These are phyloP conservation scores for Hygrocybe punicea DNA, from an alignment of 768 basidiomycete species.

Conservation along the genomic window DNA sequence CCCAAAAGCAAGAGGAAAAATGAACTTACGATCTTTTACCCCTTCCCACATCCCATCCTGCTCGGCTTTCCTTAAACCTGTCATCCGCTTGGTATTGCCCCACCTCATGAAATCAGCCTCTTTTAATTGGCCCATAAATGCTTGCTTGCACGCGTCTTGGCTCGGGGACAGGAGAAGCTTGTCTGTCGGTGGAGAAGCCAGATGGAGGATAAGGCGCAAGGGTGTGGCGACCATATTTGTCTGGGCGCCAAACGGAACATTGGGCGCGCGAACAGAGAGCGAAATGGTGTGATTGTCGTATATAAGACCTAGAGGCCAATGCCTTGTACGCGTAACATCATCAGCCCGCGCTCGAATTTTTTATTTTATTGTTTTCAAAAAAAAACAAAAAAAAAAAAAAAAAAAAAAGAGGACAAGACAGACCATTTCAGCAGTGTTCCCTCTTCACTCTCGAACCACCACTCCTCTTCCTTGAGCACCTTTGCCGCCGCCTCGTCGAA, in stretches of 20 bases:
- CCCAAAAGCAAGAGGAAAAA: constrained; percentile 14
- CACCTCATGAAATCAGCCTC: constrained; percentile 97
- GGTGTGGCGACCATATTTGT: constrained; percentile 43
- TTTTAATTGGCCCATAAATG: constrained; percentile 93
- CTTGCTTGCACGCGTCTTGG: constrained; percentile 84
- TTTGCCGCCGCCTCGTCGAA: constrained; percentile 83
- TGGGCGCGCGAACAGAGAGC: constrained; percentile 49
- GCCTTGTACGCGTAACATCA: constrained; percentile 52
- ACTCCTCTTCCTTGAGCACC: constrained; percentile 78
- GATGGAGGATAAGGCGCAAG: constrained; percentile 78
- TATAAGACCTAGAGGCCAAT: constrained; percentile 95
- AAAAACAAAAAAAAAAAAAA: too few species aligned
- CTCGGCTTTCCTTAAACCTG: constrained; percentile 82
- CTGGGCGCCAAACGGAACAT: constrained; percentile 37
- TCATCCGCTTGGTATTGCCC: constrained; percentile 95
- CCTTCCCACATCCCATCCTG: constrained; percentile 98
- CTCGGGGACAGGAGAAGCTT: constrained; percentile 79
- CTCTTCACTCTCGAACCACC: constrained; percentile 96
- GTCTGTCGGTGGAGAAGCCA: constrained; percentile 82
- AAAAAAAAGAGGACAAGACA: too few species aligned
- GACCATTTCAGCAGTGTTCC: constrained; percentile 86
- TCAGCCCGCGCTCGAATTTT: too few species aligned
- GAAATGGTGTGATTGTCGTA: constrained; percentile 82
- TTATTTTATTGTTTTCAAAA: too few species aligned
- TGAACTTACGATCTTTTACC: constrained; percentile 79